phyloP scores from a whole-genome alignment of 2,329 filamentous ascomycete species.

The Colletotrichum plurivorum region DNA sequence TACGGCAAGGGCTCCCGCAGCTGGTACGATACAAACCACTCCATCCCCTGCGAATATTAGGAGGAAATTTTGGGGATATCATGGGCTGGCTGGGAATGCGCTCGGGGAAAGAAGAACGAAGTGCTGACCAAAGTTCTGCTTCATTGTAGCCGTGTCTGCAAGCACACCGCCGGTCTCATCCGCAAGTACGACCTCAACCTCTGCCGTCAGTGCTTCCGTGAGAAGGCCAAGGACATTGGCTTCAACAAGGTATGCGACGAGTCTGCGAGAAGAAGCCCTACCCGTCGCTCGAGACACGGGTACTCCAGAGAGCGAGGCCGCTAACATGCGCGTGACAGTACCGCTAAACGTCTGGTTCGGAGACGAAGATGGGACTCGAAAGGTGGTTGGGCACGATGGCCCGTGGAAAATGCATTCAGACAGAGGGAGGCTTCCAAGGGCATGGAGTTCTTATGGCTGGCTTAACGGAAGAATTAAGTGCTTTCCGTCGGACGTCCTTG shows the following conservation, averaged over 20 bases:
- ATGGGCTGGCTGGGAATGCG: background rate
- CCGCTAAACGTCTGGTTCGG: slow-evolving; percentile 51
- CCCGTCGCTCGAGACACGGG: background rate
- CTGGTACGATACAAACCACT: slow-evolving; percentile 78
- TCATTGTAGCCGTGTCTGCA: slow-evolving; percentile 74
- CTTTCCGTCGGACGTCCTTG: slow-evolving; percentile 57
- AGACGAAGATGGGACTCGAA: slow-evolving; percentile 36
- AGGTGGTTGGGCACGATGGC: slow-evolving; percentile 45
- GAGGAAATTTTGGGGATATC: background rate
- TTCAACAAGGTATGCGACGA: slow-evolving; percentile 75
- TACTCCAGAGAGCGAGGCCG: slow-evolving; percentile 37
- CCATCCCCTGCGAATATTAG: background rate
- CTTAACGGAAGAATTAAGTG: slow-evolving; percentile 57
- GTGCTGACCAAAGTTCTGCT: slow-evolving; percentile 48
- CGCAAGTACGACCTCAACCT: slow-evolving; percentile 99
- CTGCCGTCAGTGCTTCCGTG: slow-evolving; percentile 85
- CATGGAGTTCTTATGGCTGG: slow-evolving; percentile 58
- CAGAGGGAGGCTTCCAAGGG: slow-evolving; percentile 59
- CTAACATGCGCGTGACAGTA: slow-evolving; percentile 47
- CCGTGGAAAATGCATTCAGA: slow-evolving; percentile 56
- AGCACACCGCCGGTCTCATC: slow-evolving; percentile 98
- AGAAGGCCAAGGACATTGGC: slow-evolving; percentile 80
- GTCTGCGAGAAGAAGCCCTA: slow-evolving; percentile 8
- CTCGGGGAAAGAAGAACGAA: slow-evolving; percentile 21
- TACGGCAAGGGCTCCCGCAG: slow-evolving; percentile 96